Base-by-base conservation (phyloP, 2,329 filamentous ascomycete genomes). In the Nigrospora osmanthi region DNA sequence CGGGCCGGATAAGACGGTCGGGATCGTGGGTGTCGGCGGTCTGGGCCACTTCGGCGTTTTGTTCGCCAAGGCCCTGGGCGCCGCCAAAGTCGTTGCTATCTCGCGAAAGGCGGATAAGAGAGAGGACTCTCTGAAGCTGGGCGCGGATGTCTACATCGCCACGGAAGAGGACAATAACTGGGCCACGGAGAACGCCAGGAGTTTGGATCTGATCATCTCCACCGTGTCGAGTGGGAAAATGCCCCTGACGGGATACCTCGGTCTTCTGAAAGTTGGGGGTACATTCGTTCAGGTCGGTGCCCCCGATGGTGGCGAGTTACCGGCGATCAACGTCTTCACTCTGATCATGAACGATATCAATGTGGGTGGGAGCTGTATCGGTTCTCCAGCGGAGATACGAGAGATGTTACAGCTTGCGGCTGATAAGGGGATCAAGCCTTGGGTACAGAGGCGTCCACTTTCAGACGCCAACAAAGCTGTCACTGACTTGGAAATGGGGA, bases 201-300 rank as follows among this genome's bases (percentile, higher is more conserved):
- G 17, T 11, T 15, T 46, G 23, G 39, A 46, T 16, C 34, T 46
- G 9, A 42, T 46, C 44, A 38, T 46, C 16, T 46, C 16, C 15
- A 46, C 44, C 30, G 39, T 42, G 23, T 46, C 44, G 13, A 42
- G 44, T 35, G 31, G 28, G n/a, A n/a, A 44, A 31, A 80, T 84
- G 76, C 80, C 80, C 0, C 57, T 83, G 16, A 59, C 63, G 42
- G 61, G 72, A 41, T 85, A 84, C 59, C 65, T 85, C 47, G 58
- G 66, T 15, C 62, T 85, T 11, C 65, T 85, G 16, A 68, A 72
- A 47, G 63, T 69, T 14, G 69, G 76, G 44, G 80, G 81, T 10
- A 69, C 67, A 14, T 79, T 83, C 56, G 72, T 84, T 43, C 78
- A 83, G 59, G 69, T 85, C 41, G 80, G 70, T 10, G 40, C 34